Evolutionary conservation across 108 stramenopile species (phyloP), one percentile per base, ranked within the genome.

Genomic region (Chaetoceros tenuissimus): DNA sequence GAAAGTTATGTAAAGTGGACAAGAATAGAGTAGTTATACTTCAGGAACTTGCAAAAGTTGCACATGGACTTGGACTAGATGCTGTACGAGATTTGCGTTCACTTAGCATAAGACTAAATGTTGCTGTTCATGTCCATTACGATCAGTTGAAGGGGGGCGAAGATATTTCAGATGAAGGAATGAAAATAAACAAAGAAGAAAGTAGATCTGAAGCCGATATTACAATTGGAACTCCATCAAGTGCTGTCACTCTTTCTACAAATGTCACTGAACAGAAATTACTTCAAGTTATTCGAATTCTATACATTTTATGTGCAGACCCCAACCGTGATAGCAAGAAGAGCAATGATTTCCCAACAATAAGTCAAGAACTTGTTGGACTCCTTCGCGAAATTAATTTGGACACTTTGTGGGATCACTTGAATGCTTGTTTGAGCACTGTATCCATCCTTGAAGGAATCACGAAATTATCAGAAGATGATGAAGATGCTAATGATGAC

Each of bases 381-480:
- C 55, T 94, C 24, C 64, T 93, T 0, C 71, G 75, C 31, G 69
- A 66, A 23, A 75, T 94, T 50, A 74, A 87, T 22, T 63, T 96
- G 25, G 82, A 82, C 45, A 57, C 66, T 5, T 62, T 96, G 0
- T 96, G 92, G 93, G 62, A 82, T 20, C 81, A 94, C 28, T 73
- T 96, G 19, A 60, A 76, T 27, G 52, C 53, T 1, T 94, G 92
- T 67, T 74, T 94, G 17, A 74, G 75, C 23, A 71, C 79, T 24
- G 90, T 92, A 7, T 80, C 87, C 46, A 74, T 88, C n/a, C 63
- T 94, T 16, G 93, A 94, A 70, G 96, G 94, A 49, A 85, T 94
- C 5, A 68, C 71, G 31, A 82, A 80, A 18, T 64, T 70, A 31
- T 75, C 72, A 31, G 87, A 86, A n/a, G 45, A 49, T 18, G 75